Base-by-base conservation (phyloP, 495 filamentous ascomycete genomes). In the Neurospora sp. region DNA sequence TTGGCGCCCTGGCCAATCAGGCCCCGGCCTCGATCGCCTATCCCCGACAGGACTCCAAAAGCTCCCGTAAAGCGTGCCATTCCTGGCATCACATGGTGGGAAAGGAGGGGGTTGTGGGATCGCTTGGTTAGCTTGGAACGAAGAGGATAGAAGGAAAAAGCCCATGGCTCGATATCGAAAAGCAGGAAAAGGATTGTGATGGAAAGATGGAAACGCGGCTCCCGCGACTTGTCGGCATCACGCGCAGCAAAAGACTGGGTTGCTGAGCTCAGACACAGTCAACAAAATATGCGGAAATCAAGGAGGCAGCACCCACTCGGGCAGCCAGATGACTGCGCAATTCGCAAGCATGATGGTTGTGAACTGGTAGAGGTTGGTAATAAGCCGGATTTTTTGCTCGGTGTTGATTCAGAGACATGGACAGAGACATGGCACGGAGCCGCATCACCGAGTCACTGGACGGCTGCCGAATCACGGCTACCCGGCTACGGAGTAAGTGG, bases 31-130 rank as follows among this genome's bases (percentile, higher is more conserved):
- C 70, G 42, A 60, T 39, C 72, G 54, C 60, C 70, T 62, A 37
- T 12, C 39, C 71, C 72, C 39, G 62, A 62, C 72, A 71, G 49
- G 41, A 23, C 73, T 70, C 49, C 69, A 74, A 72, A 72, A 46
- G 23, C 62, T 70, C 46, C 37, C 39, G 27, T 7, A 70, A 41
- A 69, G 40, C 40, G 54, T 66, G 54, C 54, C 54, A 66, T 66
- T 66, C 54, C 54, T 66, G 12, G 69, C 46, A 72, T 76, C 72
- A 76, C 72, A 54, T 72, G 72, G 10, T 35, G 40, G 46, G 12
- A 12, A 60, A 27, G 31, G 49, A 42, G 72, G 74, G 69, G 31
- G 27, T 66, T 66, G 54, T 66, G 54, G 54, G 27, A 66, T 35
- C 54, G 54, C 54, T 35, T 66, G 54, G 54, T 35, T 66, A 66